Evolutionary conservation across 495 filamentous ascomycete species (phyloP).

Genomic region (Aspergillus sclerotiicarbonarius): DNA sequence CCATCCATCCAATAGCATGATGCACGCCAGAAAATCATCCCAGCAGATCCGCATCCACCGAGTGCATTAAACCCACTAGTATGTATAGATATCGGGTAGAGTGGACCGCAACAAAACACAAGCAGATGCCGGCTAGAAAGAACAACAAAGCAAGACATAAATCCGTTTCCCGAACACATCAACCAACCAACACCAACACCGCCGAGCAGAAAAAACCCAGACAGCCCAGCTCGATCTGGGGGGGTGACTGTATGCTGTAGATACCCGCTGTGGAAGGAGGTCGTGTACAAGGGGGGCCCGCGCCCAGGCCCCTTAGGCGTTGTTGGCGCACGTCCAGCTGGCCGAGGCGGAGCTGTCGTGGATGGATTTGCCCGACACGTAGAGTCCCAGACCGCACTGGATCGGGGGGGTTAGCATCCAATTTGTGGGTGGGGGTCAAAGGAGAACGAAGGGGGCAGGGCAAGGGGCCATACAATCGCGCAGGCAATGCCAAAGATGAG

Average conservation of each 20-base stretch:
- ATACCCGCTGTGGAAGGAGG: neutral
- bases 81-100: neutral
- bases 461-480: slow-evolving; percentile 29
- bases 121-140: slow-evolving; percentile 3
- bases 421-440: neutral
- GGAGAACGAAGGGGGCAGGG: neutral
- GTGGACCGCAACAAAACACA: neutral
- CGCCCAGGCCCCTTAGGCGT: neutral
- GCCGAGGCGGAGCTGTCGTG: slow-evolving; percentile 3
- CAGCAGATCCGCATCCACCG: too few relatives aligned
- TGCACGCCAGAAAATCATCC: too few relatives aligned
- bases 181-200: slow-evolving; percentile 2
- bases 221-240: slow-evolving; percentile 2
- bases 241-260: neutral
- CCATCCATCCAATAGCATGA: too few relatives aligned
- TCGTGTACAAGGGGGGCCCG: too few relatives aligned
- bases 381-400: slow-evolving; percentile 11
- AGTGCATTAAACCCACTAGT: too few relatives aligned
- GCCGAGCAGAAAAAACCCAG: neutral
- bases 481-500: slow-evolving; percentile 29
- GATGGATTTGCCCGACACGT: slow-evolving; percentile 4
- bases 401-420: neutral
- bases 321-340: slow-evolving; percentile 7
- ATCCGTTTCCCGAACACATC: neutral
- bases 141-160: neutral